These are phyloP conservation scores for Rugonectria rugulosa DNA, from an alignment of 2,329 filamentous ascomycete species.

Conservation along the genomic window DNA sequence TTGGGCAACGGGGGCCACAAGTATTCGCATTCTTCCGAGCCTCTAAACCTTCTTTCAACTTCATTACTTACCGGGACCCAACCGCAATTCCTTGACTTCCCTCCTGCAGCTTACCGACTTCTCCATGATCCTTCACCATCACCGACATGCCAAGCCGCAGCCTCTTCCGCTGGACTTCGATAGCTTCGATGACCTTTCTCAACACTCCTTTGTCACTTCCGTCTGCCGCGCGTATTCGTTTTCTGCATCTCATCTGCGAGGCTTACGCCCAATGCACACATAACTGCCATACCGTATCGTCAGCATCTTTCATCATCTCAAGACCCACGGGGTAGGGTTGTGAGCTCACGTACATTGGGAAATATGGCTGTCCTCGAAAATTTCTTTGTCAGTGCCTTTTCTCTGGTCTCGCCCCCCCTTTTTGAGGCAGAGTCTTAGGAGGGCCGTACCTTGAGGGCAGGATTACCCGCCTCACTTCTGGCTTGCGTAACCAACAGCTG, in stretches of 20 bases:
- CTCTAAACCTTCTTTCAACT: slow-evolving; percentile 37
- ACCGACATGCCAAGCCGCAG: not conserved
- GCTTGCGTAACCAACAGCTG: slow-evolving; percentile 64
- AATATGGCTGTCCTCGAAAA: slow-evolving; percentile 59
- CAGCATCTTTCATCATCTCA: slow-evolving; percentile 3
- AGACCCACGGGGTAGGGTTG: not conserved
- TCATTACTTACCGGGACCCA: slow-evolving; percentile 4
- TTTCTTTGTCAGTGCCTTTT: slow-evolving; percentile 11
- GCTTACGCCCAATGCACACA: slow-evolving; percentile 69
- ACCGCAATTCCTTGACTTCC: not conserved
- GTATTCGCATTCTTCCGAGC: slow-evolving; percentile 24
- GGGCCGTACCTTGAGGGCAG: slow-evolving; percentile 61
- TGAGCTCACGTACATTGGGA: slow-evolving; percentile 60
- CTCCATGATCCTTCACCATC: not conserved
- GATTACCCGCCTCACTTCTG: slow-evolving; percentile 60
- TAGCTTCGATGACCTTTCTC: not conserved
- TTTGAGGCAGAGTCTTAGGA: not conserved
- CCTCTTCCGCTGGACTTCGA: not conserved
- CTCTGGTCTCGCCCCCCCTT: not conserved
- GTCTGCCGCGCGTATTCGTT: not conserved
- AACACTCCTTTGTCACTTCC: slow-evolving; percentile 1
- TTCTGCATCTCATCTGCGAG: slow-evolving; percentile 37
- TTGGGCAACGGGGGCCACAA: slow-evolving; percentile 30
- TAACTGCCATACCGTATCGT: slow-evolving; percentile 52
- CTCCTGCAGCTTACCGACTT: not conserved